These are phyloP conservation scores for Penicillium nordicum DNA, from an alignment of 2,329 filamentous ascomycete genomes.

Conservation along the genomic window DNA sequence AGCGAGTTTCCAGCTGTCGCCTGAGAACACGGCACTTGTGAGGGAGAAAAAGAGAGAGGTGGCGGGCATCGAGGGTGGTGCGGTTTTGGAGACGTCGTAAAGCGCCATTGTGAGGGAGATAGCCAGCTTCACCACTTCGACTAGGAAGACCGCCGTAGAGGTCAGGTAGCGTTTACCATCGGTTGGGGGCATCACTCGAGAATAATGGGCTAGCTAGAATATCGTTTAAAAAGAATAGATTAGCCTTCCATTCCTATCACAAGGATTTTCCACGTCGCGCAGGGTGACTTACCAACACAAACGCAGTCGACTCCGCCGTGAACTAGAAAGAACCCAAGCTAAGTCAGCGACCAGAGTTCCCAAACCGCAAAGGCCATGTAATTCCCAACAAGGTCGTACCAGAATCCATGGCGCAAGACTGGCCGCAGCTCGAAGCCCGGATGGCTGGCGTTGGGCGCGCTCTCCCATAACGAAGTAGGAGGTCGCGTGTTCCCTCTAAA, in stretches of 20 bases:
- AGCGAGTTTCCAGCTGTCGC: constrained; percentile 91
- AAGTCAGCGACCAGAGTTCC: constrained; percentile 5
- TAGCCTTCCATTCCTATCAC: constrained; percentile 3
- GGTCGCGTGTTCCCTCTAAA: constrained; percentile 9
- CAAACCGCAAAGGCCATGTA: neutral
- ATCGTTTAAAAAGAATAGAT: neutral
- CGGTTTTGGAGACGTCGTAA: constrained; percentile 75
- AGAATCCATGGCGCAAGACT: constrained; percentile 39
- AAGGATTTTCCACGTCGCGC: neutral
- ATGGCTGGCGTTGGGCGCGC: constrained; percentile 30
- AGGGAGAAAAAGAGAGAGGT: constrained; percentile 78
- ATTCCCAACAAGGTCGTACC: constrained; percentile 30
- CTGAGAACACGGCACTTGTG: constrained; percentile 75
- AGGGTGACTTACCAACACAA: constrained; percentile 41
- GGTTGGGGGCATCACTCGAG: constrained; percentile 80
- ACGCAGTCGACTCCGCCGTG: constrained; percentile 43
- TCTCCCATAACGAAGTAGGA: constrained; percentile 30
- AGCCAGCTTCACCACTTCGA: constrained; percentile 85
- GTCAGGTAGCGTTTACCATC: constrained; percentile 86
- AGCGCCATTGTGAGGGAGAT: constrained; percentile 83
- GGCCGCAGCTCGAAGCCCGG: constrained; percentile 32
- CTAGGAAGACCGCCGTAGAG: constrained; percentile 89
- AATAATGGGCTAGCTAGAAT: constrained; percentile 83
- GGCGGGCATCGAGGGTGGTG: constrained; percentile 74
- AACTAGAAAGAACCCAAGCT: constrained; percentile 30